Conservation (phyloP, 148 eudicot species). For the Spergularia marina region DNA sequence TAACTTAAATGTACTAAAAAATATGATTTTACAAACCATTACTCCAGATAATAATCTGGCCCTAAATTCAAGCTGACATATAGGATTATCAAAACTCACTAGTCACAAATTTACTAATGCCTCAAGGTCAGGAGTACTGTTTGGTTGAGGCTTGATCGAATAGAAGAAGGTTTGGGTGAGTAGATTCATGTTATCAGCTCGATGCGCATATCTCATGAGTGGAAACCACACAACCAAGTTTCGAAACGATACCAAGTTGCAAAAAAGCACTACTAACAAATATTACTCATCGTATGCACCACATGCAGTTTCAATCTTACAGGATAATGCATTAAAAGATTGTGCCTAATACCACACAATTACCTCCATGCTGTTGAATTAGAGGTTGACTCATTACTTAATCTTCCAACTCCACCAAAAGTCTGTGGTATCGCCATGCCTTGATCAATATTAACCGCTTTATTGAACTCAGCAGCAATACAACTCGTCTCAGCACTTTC, state of each 20-base stretch:
- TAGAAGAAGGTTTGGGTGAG: neutral
- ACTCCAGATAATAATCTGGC: too few species aligned
- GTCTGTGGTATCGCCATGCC: slow-evolving; percentile 39
- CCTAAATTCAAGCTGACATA: too few species aligned
- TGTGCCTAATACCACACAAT: neutral
- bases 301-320: neutral
- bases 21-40: neutral
- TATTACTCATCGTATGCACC: neutral
- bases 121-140: neutral
- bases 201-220: neutral
- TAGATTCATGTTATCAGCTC: neutral
- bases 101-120: neutral
- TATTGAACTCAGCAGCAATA: slow-evolving; percentile 52
- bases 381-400: slow-evolving; percentile 29
- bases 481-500: slow-evolving; percentile 54
- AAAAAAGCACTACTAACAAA: neutral
- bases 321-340: neutral
- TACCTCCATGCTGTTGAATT: slow-evolving; percentile 56
- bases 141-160: neutral
- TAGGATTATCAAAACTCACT: too few species aligned
- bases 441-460: slow-evolving; percentile 49
- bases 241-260: neutral
- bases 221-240: neutral
- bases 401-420: slow-evolving; percentile 43
- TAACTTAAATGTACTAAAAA: neutral